Evolutionary conservation across 1,284 basidiomycete species (phyloP).

Genomic region (Moesziomyces sp.): DNA sequence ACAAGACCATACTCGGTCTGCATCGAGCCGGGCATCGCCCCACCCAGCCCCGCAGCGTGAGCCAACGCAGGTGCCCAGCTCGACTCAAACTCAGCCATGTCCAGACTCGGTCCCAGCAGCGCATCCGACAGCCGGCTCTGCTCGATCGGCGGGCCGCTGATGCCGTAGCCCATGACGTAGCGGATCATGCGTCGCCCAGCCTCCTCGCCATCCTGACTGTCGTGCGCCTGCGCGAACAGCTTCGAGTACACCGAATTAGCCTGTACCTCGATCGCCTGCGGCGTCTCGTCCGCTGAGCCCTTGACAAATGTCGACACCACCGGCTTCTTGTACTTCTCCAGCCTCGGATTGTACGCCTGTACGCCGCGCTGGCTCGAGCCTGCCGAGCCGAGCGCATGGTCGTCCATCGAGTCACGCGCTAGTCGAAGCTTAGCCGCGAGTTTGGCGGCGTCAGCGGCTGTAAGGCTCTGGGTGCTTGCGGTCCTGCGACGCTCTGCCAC

Average conservation of each 20-base stretch:
- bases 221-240: conserved; percentile 40
- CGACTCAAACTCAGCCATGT: conserved; percentile 61
- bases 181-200: conserved; percentile 41
- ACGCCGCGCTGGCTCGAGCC: conserved; percentile 21
- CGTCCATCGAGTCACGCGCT: conserved; percentile 53
- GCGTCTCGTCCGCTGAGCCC: conserved; percentile 26
- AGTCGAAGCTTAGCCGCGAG: conserved; percentile 58
- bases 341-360: conserved; percentile 35
- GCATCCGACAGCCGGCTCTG: conserved; percentile 53
- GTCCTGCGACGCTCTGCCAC: conserved; percentile 30
- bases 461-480: conserved; percentile 52
- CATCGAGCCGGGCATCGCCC: conserved; percentile 16
- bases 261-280: conserved; percentile 43
- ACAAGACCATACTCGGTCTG: conserved; percentile 46
- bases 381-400: conserved; percentile 25
- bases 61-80: conserved; percentile 59
- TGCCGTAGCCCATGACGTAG: conserved; percentile 63
- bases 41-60: conserved; percentile 54
- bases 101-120: conserved; percentile 56
- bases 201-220: conserved; percentile 28
- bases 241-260: conserved; percentile 49
- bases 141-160: conserved; percentile 64
- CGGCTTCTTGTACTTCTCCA: conserved; percentile 56
- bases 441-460: conserved; percentile 57
- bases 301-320: conserved; percentile 58